Base-by-base conservation (phyloP, 2,329 filamentous ascomycete species). In the Fusarium veterinarium region DNA sequence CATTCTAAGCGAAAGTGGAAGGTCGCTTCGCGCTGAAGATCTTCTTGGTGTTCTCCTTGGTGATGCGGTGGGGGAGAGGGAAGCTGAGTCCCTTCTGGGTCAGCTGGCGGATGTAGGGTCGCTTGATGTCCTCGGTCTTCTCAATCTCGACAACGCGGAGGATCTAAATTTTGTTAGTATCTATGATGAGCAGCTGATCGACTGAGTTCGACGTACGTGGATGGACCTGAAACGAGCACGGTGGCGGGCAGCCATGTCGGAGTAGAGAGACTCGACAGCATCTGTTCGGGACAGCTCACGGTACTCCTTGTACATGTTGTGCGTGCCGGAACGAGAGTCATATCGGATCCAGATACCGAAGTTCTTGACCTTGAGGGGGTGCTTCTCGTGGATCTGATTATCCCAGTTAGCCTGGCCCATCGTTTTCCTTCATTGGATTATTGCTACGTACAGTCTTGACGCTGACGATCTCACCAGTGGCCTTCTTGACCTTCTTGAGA, bases 221-320 rank as follows among this genome's bases (percentile, higher is more conserved):
- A 99, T 96, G 80, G 94, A 97, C 88, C 96, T 92, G 91, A 99
- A 99, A 83, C 96, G 94, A 83, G 96, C 92, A 79, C 82, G 95
- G 92, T 99, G 96, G 86, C 96, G 94, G 86, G 97, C 95, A 80
- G 96, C 95, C 96, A 99, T 98, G 90, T 99, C 96, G 88, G 96
- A 93, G 93, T 99, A 99, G 84, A 99, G 91, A 79, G 95, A 88
- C 88, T 98, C 93, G 82, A 98, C 95, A 78, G 96, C 96, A 79
- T 96, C 95, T 83, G 92, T 93, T 87, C 96, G 91, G 84, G 93
- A 95, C 91, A 98, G 93, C 91, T 98, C 96, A 85, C 96, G 94
- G 93, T 98, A 98, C 92, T 99, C 96, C 92, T 98, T 98, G 94
- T 99, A 99, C 96, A 99, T 99, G 93, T 99, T 99, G 95, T 99